A percentile compares a stretch with the other conserved stretches of the same genome.
Conservation (phyloP, 148 eudicot species). For the Drosera capensis region DNA sequence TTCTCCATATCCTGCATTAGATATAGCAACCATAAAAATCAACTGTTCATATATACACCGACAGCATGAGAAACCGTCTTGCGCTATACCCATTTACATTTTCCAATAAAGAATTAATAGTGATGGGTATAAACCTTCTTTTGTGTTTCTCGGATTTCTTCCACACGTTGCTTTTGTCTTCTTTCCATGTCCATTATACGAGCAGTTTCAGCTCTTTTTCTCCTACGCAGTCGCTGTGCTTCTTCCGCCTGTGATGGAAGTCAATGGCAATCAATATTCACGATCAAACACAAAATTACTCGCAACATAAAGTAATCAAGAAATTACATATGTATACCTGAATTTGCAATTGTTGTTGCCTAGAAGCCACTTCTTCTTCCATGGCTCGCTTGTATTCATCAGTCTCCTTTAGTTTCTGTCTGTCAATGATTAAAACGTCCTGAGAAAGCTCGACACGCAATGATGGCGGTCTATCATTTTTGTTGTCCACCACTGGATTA, state of each 20-base stretch:
- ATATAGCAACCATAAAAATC: constrained; percentile 1
- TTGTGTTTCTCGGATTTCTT: constrained; percentile 64
- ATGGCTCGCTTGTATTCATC: constrained; percentile 69
- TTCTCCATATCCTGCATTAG: constrained; percentile 54
- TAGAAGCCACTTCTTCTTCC: constrained; percentile 70
- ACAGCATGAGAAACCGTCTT: not conserved
- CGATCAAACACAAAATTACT: not conserved
- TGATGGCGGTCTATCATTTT: constrained; percentile 5
- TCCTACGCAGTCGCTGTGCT: constrained; percentile 49
- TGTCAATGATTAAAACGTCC: constrained; percentile 26
- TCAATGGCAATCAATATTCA: not conserved
- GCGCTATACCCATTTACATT: not conserved
- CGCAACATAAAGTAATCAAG: not conserved
- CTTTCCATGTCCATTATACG: constrained; percentile 79
- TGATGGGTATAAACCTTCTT: constrained; percentile 43
- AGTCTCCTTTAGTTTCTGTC: constrained; percentile 84
- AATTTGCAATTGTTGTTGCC: constrained; percentile 40
- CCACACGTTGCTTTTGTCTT: constrained; percentile 74
- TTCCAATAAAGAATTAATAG: not conserved
- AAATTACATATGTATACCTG: constrained; percentile 29
- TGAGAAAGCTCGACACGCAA: constrained; percentile 6
- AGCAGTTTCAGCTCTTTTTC: constrained; percentile 57
- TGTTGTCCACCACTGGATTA: not conserved
- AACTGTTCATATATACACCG: not conserved
- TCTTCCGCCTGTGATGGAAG: constrained; percentile 60